Base-by-base conservation (phyloP, 164 flowering plant genomes). In the Berberis vulgaris region DNA sequence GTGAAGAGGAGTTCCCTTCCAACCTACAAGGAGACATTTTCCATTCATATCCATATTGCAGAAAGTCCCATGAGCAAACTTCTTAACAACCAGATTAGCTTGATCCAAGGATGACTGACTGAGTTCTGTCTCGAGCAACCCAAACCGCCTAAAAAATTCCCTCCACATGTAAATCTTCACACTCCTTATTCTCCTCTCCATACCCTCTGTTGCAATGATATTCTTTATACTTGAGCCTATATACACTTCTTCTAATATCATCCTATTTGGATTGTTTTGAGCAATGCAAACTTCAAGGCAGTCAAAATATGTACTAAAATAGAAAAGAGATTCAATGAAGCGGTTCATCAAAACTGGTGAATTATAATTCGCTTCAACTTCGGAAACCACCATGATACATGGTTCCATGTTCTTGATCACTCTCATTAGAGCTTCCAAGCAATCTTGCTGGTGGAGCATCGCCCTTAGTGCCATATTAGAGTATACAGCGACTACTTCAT, bases 1-100 rank as follows among this genome's bases (percentile, higher is more conserved):
- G 43, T 59, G 50, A 13, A 81, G 2, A 4, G 88, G 81, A 3
- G 84, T 80, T 49, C 86, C 84, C 64, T 81, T 82, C 91, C 91
- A 86, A 40, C 91, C 80, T 49, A 77, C 26, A 38, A 73, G 52
- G 12, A 84, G 56, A 69, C 75, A 47, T 54, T 82, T 77, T 1
- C 76, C 82, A 55, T 82, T 65, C 78, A 68, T 70, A 1, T 76
- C 76, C 4, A 82, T 47, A 6, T 84, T 77, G 69, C 77, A 79
- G 56, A 66, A 76, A 42, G 63, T 64, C 59, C 71, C 77, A 64
- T 65, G 67, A 40, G 57, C 12, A 62, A 81, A 80, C 5, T 70
- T 61, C 43, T 78, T 56, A 13, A 69, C 59, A 47, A 84, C 55
- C 65, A 81, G 59, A 5, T 62, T 64, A 3, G 84, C 85, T 69